phyloP scores from a whole-genome alignment of 164 flowering plant species.

The Piper longum region DNA sequence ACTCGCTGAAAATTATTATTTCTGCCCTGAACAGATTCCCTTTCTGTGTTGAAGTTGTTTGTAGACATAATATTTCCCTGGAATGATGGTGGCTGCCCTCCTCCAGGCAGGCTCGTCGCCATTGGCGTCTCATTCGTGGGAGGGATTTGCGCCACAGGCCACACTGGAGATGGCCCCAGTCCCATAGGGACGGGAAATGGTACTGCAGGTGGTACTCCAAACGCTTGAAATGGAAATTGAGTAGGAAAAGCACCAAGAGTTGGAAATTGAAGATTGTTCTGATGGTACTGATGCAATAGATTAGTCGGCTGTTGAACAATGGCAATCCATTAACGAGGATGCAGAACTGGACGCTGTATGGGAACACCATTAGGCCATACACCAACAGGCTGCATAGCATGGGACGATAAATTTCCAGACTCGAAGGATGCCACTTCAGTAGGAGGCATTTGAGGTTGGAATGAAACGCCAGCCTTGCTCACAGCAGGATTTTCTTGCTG shows the following conservation, averaged over 20 bases:
- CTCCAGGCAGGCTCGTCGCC: conserved; percentile 20
- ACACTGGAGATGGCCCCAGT: conserved; percentile 15
- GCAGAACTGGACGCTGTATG: conserved; percentile 21
- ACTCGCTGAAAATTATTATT: conserved; percentile 5
- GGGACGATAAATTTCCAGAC: conserved; percentile 12
- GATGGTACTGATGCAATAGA: conserved; percentile 10
- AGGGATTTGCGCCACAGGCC: conserved; percentile 25
- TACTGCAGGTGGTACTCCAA: conserved; percentile 17
- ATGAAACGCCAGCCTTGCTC: conserved; percentile 4
- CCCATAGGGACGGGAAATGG: conserved; percentile 22
- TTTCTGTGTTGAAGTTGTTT: conserved; percentile 8
- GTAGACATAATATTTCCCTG: conserved; percentile 8
- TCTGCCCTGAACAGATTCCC: conserved; percentile 10
- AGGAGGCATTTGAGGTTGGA: conserved; percentile 9
- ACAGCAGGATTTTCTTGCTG: conserved; percentile 1
- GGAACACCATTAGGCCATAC: conserved; percentile 27
- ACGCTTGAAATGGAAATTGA: conserved; percentile 32
- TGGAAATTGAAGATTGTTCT: conserved; percentile 17
- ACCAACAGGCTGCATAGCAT: conserved; percentile 9
- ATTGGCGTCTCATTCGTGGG: conserved; percentile 16
- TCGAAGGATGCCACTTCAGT: conserved; percentile 6
- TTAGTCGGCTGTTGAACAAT: conserved; percentile 2
- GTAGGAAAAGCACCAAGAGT: conserved; percentile 17
- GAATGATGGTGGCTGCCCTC: conserved; percentile 1
- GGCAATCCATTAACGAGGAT: conserved; percentile 24